Evolutionary conservation across 768 basidiomycete species (phyloP).

Genomic region (Russula virescens): DNA sequence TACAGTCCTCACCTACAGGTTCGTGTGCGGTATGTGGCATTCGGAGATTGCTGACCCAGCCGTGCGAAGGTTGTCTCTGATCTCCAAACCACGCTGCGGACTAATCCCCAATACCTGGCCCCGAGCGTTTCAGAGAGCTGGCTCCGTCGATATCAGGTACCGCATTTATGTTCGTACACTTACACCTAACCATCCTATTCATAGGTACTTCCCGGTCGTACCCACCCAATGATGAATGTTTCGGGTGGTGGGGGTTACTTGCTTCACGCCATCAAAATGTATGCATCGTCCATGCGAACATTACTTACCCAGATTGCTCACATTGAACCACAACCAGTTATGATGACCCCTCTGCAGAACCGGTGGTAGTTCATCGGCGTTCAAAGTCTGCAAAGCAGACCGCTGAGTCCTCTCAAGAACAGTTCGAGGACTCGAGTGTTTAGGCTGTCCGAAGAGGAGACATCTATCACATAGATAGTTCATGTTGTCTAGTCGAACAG

Average conservation of each 20-base stretch:
- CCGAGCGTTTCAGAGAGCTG: conserved; percentile 82
- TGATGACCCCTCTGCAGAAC: conserved; percentile 58
- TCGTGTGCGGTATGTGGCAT: conserved; percentile 14
- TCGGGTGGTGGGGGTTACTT: conserved; percentile 87
- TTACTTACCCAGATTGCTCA: background rate
- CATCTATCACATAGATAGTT: background rate
- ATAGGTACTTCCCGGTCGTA: conserved; percentile 86
- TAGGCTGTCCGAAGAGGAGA: background rate
- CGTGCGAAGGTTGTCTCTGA: conserved; percentile 61
- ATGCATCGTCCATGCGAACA: conserved; percentile 24
- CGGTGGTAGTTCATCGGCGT: conserved; percentile 45
- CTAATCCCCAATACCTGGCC: conserved; percentile 60
- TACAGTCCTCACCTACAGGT: conserved; percentile 82
- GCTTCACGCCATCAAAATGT: conserved; percentile 85
- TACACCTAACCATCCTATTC: background rate
- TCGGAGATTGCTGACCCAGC: background rate
- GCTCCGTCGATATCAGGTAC: conserved; percentile 83
- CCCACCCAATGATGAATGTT: conserved; percentile 91
- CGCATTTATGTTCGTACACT: background rate
- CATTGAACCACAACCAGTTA: conserved; percentile 29
- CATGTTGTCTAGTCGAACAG: background rate
- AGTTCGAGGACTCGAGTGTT: background rate
- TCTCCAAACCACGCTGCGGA: conserved; percentile 64
- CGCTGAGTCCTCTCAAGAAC: background rate
- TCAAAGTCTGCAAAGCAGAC: conserved; percentile 28